phyloP scores from a whole-genome alignment of 495 filamentous ascomycete genomes.

The Filosporella fistucella region DNA sequence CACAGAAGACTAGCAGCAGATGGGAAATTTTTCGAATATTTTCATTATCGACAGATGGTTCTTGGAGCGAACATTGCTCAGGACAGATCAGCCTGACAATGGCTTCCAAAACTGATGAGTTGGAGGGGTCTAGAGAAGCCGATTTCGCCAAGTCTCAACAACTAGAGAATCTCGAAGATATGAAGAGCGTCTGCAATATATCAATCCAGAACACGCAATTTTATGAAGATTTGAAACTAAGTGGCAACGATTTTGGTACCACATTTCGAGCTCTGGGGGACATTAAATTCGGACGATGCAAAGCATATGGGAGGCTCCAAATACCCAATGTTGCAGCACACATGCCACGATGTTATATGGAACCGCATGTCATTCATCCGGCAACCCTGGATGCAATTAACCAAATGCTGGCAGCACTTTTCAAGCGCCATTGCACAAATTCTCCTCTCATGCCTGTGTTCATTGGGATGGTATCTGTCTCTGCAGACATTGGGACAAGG shows the following conservation, averaged over 20 bases:
- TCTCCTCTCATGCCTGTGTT: neutral
- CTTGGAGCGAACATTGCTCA: conserved; percentile 1
- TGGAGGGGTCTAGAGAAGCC: neutral
- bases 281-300: neutral
- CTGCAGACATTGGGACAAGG: neutral
- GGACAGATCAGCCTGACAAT: neutral
- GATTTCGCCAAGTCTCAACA: neutral
- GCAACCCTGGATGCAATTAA: conserved; percentile 39
- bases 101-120: neutral
- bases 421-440: neutral
- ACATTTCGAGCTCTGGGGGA: neutral
- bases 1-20: neutral
- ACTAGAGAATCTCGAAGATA: neutral
- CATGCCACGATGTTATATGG: conserved; percentile 38
- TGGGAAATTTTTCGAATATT: neutral
- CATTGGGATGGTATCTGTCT: neutral
- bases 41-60: neutral
- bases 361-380: conserved; percentile 42
- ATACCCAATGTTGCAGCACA: no score
- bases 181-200: no score
- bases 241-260: neutral
- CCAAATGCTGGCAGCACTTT: no score
- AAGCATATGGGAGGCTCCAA: no score
- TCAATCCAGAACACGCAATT: no score
- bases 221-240: neutral